Evolutionary conservation across 164 flowering plant genomes (phyloP), one percentile per base, ranked within the genome.

Genomic region (Macadamia integrifolia): DNA sequence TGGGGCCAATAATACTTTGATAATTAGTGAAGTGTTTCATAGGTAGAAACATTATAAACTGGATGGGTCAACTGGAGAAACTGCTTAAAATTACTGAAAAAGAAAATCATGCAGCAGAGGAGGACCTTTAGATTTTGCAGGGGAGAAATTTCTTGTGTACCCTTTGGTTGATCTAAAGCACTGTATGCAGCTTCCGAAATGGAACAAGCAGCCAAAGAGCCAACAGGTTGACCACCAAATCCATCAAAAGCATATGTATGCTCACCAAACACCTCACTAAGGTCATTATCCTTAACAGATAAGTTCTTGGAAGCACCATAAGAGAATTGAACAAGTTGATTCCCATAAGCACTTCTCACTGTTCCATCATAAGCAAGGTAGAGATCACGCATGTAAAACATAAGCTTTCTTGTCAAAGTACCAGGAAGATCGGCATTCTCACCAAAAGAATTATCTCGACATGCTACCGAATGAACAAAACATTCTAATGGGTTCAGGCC

Each of bases 351-450:
- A 79, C 78, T 88, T 76, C 99, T 85, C 18, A 95, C 96, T 1
- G 98, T 95, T 32, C 97, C 98, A 83, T 95, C 99, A 82, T 95
- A 95, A 30, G 88, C 80, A 43, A 77, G 18, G 35, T 64, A 69
- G 5, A 90, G 42, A 79, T 95, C 98, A 17, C 99, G 88, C 94
- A 95, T 79, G 73, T 87, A 86, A 81, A 82, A 90, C 92, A 86
- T 90, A 46, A 95, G 85, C 70, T 77, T 87, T 14, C 98, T 77
- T 12, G 67, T 79, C 76, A 95, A 73, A 30, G 88, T 89, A 49
- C 99, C 98, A 28, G 99, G 93, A 72, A 95, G 71, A 70, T 90
- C 92, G 64, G 98, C 99, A 83, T 90, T 86, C 30, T 85, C 96
- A 75, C 96, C 81, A 68, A 92, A 94, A 66, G 89, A 83, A 71